A percentile compares a stretch with the other conserved stretches of the same genome.
These are phyloP conservation scores for Heliamphora pulchella DNA, from an alignment of 179 eudicot species.

Conservation along the genomic window DNA sequence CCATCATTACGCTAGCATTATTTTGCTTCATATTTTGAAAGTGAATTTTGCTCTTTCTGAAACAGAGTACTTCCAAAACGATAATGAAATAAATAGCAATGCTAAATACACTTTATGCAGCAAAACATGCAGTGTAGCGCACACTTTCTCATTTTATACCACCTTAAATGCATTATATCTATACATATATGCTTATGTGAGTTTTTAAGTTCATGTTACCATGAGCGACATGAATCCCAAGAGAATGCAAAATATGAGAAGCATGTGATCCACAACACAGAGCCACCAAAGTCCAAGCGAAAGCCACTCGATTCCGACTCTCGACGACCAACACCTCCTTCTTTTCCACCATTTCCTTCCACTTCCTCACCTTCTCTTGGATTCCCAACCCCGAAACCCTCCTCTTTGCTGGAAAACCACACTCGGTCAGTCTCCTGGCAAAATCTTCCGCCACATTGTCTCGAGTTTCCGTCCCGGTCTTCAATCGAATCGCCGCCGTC, in stretches of 20 bases:
- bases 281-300: constrained; percentile 92
- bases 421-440: constrained; percentile 60
- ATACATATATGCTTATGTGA: background rate
- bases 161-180: background rate
- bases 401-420: constrained; percentile 71
- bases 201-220: constrained; percentile 31
- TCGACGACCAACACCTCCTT: constrained; percentile 52
- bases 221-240: constrained; percentile 82
- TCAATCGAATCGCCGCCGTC: constrained; percentile 74
- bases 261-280: constrained; percentile 84
- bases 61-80: background rate
- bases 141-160: background rate
- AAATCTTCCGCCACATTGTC: constrained; percentile 48
- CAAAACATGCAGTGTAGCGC: too few species aligned
- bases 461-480: constrained; percentile 21
- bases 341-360: constrained; percentile 64
- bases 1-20: background rate
- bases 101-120: background rate
- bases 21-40: background rate
- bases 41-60: background rate
- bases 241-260: constrained; percentile 71
- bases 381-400: constrained; percentile 59
- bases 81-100: too few species aligned
- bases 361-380: constrained; percentile 72
- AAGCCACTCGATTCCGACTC: constrained; percentile 59